phyloP scores from a whole-genome alignment of 2,329 filamentous ascomycete genomes.

The Ceratocystis lukuohia region DNA sequence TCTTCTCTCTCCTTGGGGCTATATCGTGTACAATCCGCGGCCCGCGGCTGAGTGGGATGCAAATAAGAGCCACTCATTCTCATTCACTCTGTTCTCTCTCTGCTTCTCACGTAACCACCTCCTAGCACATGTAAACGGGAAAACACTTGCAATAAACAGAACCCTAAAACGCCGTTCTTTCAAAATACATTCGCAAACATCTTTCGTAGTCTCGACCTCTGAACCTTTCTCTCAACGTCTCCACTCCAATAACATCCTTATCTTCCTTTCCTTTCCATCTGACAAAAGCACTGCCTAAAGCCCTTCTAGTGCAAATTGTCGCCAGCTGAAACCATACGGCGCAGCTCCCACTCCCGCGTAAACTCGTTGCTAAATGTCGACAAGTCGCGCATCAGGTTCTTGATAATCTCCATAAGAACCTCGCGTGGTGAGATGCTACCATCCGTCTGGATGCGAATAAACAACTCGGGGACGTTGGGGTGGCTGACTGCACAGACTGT shows the following conservation, averaged over 20 bases:
- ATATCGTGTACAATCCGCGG: background rate
- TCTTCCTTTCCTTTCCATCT: background rate
- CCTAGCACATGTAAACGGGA: background rate
- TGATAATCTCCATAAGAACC: constrained; percentile 66
- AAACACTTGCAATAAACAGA: constrained; percentile 2
- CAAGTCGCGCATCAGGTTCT: constrained; percentile 69
- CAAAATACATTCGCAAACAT: background rate
- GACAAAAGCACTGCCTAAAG: background rate
- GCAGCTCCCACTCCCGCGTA: constrained; percentile 79
- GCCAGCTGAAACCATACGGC: constrained; percentile 64
- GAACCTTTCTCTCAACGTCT: background rate
- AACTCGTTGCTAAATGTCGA: constrained; percentile 74
- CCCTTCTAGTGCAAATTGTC: constrained; percentile 28
- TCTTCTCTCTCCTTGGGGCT: background rate
- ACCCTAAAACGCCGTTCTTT: constrained; percentile 11
- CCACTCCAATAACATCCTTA: background rate
- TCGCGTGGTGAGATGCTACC: constrained; percentile 80
- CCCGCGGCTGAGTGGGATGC: background rate
- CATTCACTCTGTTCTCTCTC: too few relatives aligned
- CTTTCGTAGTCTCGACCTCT: background rate
- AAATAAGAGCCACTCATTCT: background rate
- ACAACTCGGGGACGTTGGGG: constrained; percentile 47
- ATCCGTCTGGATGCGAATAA: constrained; percentile 81
- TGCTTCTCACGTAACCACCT: background rate
- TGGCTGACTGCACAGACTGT: constrained; percentile 35